phyloP scores from a whole-genome alignment of 192 early-diverging fungal species.

The Backusella mclennaniae region DNA sequence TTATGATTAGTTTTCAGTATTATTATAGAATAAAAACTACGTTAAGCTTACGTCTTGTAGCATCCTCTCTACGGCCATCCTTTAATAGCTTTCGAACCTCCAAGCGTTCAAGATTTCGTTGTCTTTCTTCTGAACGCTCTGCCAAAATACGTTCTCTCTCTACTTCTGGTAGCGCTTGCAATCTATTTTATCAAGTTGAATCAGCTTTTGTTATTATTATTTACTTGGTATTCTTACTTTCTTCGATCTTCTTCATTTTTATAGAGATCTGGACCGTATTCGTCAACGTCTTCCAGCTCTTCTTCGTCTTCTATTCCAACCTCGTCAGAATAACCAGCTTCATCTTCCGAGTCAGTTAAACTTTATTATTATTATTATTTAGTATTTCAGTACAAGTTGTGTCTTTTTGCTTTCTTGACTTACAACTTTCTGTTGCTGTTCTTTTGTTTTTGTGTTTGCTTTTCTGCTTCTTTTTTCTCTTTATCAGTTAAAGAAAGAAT shows the following conservation, averaged over 20 bases:
- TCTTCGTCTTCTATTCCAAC: conserved; percentile 47
- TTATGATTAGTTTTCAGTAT: too few species aligned
- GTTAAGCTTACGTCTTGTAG: conserved; percentile 24
- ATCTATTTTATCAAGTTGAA: conserved; percentile 20
- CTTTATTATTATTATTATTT: background rate
- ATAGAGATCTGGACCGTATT: conserved; percentile 75
- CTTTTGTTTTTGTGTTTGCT: background rate
- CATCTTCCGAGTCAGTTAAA: conserved; percentile 39
- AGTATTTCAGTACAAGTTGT: background rate
- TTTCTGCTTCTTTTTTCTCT: conserved; percentile 7
- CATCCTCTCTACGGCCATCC: conserved; percentile 37
- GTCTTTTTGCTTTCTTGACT: conserved; percentile 1
- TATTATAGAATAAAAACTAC: background rate
- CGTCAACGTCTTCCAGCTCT: conserved; percentile 58
- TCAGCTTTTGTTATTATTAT: background rate
- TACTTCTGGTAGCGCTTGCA: conserved; percentile 65
- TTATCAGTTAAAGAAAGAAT: conserved; percentile 28
- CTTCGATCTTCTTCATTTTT: conserved; percentile 65
- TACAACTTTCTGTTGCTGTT: background rate
- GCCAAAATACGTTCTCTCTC: conserved; percentile 75
- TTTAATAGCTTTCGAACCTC: conserved; percentile 40
- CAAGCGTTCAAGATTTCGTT: conserved; percentile 34
- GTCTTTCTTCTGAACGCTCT: conserved; percentile 66
- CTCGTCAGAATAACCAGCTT: conserved; percentile 36
- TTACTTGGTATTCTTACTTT: conserved; percentile 13